Percentiles rank a stretch among this genome's conserved stretches.
These are phyloP conservation scores for Garcia nutans DNA, from an alignment of 345 rosid species.

Conservation along the genomic window DNA sequence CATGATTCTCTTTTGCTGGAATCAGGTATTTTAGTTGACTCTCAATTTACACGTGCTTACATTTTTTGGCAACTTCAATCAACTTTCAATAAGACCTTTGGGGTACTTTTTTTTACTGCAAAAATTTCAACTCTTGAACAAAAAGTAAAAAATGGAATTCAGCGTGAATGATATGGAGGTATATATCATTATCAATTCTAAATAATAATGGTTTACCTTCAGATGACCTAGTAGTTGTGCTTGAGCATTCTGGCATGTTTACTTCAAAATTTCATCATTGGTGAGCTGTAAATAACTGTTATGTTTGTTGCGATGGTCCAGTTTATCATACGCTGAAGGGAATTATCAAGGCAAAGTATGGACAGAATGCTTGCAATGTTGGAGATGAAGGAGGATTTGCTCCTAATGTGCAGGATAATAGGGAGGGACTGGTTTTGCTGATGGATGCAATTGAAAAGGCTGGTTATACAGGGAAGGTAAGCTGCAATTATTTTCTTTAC, in stretches of 20 bases:
- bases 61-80: not conserved
- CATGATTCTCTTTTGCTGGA: not conserved
- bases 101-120: not conserved
- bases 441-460: conserved; percentile 96
- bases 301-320: conserved; percentile 22
- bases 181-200: not conserved
- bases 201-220: not conserved
- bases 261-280: not conserved
- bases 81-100: not conserved
- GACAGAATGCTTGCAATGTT: conserved; percentile 99
- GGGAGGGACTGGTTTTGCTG: conserved; percentile 93
- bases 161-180: not conserved
- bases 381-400: conserved; percentile 99
- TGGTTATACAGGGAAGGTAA: conserved; percentile 90
- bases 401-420: conserved; percentile 95
- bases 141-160: not conserved
- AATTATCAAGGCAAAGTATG: conserved; percentile 83
- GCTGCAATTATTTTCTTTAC: not conserved
- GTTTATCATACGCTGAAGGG: conserved; percentile 89
- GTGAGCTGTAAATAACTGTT: not conserved
- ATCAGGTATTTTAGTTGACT: not conserved
- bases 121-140: not conserved
- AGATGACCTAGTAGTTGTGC: not conserved
- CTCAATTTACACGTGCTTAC: not conserved
- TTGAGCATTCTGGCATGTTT: not conserved